Evolutionary conservation across 805 yeast species (phyloP), one percentile per base, ranked within the genome.

Genomic region (Scheffersomyces spartinae): DNA sequence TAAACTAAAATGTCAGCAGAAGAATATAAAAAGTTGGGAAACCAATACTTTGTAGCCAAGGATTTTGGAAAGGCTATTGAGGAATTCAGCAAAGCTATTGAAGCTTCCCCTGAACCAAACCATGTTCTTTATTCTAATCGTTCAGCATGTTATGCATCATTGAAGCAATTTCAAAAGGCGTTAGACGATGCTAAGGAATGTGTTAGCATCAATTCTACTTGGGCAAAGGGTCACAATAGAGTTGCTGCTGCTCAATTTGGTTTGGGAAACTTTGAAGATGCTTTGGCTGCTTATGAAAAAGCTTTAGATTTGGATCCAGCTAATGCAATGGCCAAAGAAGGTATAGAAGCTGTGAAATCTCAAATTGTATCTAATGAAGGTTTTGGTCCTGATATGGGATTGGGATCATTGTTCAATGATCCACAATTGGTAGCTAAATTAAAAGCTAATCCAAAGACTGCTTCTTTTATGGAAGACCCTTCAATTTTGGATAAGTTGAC

Each of bases 141-240:
- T 52, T 86, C 97, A 7, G 98, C 94, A 9, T 71, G 84, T 30
- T 77, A 77, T 44, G 79, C 96, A 4, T 82, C 95, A 5, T 55
- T 74, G 57, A 73, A 74, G 44, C 59, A 85, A 42, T 91, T 75
- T 44, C 51, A 50, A 13, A 59, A 74, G 32, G 98, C 97, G 3
- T 61, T 84, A 32, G 60, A 64, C 23, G 98, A 91, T 52, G 98
- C 97, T 10, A 56, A 81, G 31, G 71, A 79, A 45, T 80, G 95
- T 56, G 74, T 80, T 27, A 67, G 71, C 42, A 74, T 85, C 55
- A 83, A 81, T 36, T 76, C 85, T 9, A 38, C 77, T 2, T 91
- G 97, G 97, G 85, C 95, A 13, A 91, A 91, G 56, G 98, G 97
- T 24, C 82, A 80, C 63, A 80, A 75, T 45, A 76, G 99, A 55